Conservation (phyloP, 495 filamentous ascomycete species). For the Penicillium roqueforti region DNA sequence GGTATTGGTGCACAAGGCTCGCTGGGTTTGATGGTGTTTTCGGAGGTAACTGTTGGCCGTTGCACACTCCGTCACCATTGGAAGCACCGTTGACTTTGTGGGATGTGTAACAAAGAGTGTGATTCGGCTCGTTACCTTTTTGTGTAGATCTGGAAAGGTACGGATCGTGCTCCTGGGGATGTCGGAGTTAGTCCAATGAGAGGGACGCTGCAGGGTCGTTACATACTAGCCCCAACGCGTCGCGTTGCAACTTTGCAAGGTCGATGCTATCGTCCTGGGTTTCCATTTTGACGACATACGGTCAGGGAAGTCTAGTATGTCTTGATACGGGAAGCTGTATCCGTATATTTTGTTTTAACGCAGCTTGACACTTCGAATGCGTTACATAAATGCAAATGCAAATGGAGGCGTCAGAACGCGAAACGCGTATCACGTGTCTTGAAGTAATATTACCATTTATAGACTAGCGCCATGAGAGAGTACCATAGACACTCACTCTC, state of each 20-base stretch:
- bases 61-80: constrained; percentile 8
- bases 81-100: constrained; percentile 2
- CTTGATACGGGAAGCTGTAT: no score
- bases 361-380: neutral
- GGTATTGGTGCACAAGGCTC: neutral
- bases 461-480: constrained; percentile 21
- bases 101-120: neutral
- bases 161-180: constrained; percentile 31
- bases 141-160: constrained; percentile 7
- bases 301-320: neutral
- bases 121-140: constrained; percentile 9
- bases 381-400: neutral
- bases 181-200: constrained; percentile 31
- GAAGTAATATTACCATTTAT: constrained; percentile 30
- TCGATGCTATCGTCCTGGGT: constrained; percentile 46
- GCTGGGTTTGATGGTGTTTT: constrained; percentile 10
- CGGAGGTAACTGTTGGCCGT: neutral
- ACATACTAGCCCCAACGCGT: constrained; percentile 47
- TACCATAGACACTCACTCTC: neutral
- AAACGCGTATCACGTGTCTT: constrained; percentile 35
- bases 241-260: constrained; percentile 46
- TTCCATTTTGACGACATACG: constrained; percentile 30
- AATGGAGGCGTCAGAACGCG: constrained; percentile 2
- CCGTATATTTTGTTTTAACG: neutral
- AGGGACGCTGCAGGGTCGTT: constrained; percentile 27